Evolutionary conservation across 1,284 basidiomycete species (phyloP).

Genomic region (Trichosporon sp.): DNA sequence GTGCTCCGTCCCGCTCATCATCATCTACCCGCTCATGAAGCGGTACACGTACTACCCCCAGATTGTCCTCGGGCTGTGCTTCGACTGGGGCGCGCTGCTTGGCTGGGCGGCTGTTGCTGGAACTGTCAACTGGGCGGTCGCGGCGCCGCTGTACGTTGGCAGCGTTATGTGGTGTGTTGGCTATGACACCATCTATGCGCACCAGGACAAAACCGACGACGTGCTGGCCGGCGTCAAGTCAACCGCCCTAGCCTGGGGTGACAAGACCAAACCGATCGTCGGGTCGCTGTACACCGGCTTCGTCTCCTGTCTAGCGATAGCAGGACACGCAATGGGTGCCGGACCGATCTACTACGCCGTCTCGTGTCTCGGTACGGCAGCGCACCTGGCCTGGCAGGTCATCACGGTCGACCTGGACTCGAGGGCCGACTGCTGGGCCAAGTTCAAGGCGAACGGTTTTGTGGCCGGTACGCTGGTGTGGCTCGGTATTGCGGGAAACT

Average conservation of each 20-base stretch:
- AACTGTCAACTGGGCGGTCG: constrained; percentile 71
- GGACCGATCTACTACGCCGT: constrained; percentile 69
- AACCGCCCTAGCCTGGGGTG: constrained; percentile 85
- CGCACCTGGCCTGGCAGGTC: constrained; percentile 79
- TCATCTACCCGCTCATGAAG: constrained; percentile 95
- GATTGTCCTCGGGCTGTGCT: constrained; percentile 82
- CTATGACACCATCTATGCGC: constrained; percentile 97
- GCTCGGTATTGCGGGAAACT: constrained; percentile 76
- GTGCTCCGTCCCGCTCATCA: constrained; percentile 78
- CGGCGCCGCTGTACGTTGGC: constrained; percentile 82
- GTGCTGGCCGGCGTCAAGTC: constrained; percentile 82
- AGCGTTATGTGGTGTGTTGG: constrained; percentile 90
- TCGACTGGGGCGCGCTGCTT: constrained; percentile 95
- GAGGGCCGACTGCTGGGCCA: constrained; percentile 82
- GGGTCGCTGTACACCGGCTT: constrained; percentile 67
- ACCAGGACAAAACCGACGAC: constrained; percentile 96
- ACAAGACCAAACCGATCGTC: constrained; percentile 70
- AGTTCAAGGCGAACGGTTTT: constrained; percentile 83
- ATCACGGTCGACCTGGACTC: constrained; percentile 68
- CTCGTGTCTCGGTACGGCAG: constrained; percentile 65
- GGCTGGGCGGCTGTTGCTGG: constrained; percentile 94
- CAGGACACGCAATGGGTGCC: constrained; percentile 71
- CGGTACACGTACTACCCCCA: constrained; percentile 96
- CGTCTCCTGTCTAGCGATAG: constrained; percentile 67
- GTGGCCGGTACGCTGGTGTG: constrained; percentile 77